These are phyloP conservation scores for Omphalotus olearius DNA, from an alignment of 1,284 basidiomycete species.

Conservation along the genomic window DNA sequence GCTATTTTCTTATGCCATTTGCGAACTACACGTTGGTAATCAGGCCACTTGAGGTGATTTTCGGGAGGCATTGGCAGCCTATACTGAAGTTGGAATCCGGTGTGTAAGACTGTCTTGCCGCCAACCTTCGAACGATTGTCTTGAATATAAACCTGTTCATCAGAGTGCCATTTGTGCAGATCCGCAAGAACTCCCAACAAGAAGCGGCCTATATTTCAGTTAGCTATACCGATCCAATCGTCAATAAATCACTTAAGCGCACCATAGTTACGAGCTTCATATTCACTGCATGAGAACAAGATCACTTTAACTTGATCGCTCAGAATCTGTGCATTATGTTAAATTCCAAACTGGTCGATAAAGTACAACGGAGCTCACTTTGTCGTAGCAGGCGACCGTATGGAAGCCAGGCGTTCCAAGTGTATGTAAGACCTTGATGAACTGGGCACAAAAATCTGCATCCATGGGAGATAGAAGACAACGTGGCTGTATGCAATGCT, in stretches of 20 bases:
- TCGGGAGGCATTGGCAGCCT: conserved; percentile 35
- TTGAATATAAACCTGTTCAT: conserved; percentile 61
- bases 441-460: conserved; percentile 90
- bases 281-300: conserved; percentile 92
- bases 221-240: conserved; percentile 6
- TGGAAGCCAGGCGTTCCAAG: conserved; percentile 87
- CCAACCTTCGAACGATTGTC: conserved; percentile 65
- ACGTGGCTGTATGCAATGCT: conserved; percentile 92
- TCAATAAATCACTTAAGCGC: conserved; percentile 16
- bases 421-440: conserved; percentile 84
- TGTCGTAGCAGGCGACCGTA: conserved; percentile 84
- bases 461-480: conserved; percentile 93
- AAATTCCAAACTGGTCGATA: conserved; percentile 4
- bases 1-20: conserved; percentile 82
- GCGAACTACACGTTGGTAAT: conserved; percentile 67
- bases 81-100: conserved; percentile 60
- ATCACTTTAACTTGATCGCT: conserved; percentile 81
- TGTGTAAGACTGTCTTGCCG: conserved; percentile 59
- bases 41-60: conserved; percentile 64
- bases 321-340: conserved; percentile 54
- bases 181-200: conserved; percentile 77
- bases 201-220: conserved; percentile 64
- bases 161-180: conserved; percentile 71
- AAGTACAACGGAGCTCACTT: conserved; percentile 38
- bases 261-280: conserved; percentile 96